Evolutionary conservation across 257 asterid genomes (phyloP).

Genomic region (Eucommia ulmoides): DNA sequence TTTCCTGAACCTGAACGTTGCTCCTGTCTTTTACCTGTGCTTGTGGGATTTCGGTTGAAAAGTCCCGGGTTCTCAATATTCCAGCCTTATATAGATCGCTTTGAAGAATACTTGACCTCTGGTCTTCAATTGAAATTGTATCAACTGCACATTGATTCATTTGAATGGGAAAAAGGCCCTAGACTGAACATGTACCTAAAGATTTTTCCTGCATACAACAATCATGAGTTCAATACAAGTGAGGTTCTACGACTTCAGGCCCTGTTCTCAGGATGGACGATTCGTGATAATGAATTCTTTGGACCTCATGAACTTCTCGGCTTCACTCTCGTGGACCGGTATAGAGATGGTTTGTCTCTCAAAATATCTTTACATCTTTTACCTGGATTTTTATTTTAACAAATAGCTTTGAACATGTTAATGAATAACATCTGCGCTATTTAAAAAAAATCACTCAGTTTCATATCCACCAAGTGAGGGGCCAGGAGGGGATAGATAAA

Average conservation of each 20-base stretch:
- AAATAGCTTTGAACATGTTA: too few relatives aligned
- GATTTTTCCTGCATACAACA: slow-evolving; percentile 46
- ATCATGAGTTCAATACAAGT: slow-evolving; percentile 38
- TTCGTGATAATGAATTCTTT: slow-evolving; percentile 49
- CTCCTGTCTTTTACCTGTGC: slow-evolving; percentile 71
- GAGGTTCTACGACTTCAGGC: slow-evolving; percentile 54
- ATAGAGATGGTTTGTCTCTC: slow-evolving; percentile 39
- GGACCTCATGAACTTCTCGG: slow-evolving; percentile 92
- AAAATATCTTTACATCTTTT: background rate
- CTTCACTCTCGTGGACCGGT: slow-evolving; percentile 63
- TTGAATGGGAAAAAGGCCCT: slow-evolving; percentile 61
- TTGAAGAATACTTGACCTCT: slow-evolving; percentile 39
- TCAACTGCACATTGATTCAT: slow-evolving; percentile 48
- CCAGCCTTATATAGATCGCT: slow-evolving; percentile 35
- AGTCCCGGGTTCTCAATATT: slow-evolving; percentile 85
- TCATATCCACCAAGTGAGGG: too few relatives aligned
- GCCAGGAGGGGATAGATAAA: too few relatives aligned
- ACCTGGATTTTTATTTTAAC: too few relatives aligned
- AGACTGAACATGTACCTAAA: slow-evolving; percentile 70
- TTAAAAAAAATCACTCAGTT: too few relatives aligned
- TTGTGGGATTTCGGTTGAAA: slow-evolving; percentile 76
- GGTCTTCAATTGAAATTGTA: slow-evolving; percentile 46
- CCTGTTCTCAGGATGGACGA: slow-evolving; percentile 69
- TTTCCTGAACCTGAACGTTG: slow-evolving; percentile 42
- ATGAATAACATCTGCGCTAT: too few relatives aligned